Evolutionary conservation across 2,329 filamentous ascomycete genomes (phyloP), one percentile per base, ranked within the genome.

Genomic region (Cladosporium colombiae): DNA sequence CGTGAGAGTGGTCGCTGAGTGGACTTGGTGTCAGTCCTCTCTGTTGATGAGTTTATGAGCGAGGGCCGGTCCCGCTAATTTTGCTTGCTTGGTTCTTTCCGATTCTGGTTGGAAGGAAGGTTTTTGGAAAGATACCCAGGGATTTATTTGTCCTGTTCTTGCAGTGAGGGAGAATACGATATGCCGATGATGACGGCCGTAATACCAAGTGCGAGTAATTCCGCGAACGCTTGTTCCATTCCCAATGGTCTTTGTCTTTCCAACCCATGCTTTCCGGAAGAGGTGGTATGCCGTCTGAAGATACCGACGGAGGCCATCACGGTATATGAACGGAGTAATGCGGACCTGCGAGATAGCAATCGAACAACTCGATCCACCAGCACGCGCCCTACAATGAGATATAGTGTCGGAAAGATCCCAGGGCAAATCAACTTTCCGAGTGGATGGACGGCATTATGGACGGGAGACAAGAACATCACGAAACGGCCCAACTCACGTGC

Each of bases 61-160:
- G 49, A 59, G 37, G 50, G 37, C 50, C 53, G 61, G 61, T 55
- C 49, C 21, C 33, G 61, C 50, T 63, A 21, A 46, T 46, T 18
- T 27, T 29, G 29, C 13, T 23, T 23, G 40, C n/a, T 46, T 46
- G 40, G n/a, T 46, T 46, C 40, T 46, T 46, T 46, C n/a, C 21
- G 8, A 21, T 46, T 21, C 8, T 21, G 40, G 8, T 23, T 46
- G 40, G 7, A n/a, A 46, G 7, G n/a, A 18, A 44, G 16, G 37
- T 44, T 44, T 18, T n/a, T n/a, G 18, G 37, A 44, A 44, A 46
- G 40, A 46, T 46, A 46, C 40, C 40, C 40, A 46, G 40, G 40
- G n/a, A n/a, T n/a, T 44, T 40, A 40, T 35, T 10, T 44, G 37
- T 46, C 40, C 40, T 46, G 40, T n/a, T n/a, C n/a, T 21, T 46